Conservation (phyloP, 257 asterid species). For the Marsdenia floribunda region DNA sequence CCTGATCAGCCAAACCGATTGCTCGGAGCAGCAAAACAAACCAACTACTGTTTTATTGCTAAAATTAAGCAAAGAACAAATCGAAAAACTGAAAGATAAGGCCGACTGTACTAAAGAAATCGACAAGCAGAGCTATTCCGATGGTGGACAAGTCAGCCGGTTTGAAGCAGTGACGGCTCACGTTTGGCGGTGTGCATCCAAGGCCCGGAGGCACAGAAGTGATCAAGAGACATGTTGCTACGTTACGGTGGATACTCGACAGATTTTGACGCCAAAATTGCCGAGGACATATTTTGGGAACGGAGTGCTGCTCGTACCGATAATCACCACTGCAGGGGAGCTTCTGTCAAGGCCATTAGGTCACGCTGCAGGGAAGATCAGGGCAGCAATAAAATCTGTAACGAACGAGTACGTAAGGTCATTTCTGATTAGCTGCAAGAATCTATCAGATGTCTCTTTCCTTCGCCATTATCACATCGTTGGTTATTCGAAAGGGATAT, state of each 20-base stretch:
- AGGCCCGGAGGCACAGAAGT: constrained; percentile 11
- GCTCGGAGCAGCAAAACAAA: constrained; percentile 21
- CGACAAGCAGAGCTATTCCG: neutral
- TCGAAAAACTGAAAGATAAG: constrained; percentile 10
- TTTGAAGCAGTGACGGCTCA: constrained; percentile 25
- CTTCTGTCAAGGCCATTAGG: constrained; percentile 13
- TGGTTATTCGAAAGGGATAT: constrained; percentile 15
- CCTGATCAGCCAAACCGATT: constrained; percentile 14
- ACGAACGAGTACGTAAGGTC: constrained; percentile 23
- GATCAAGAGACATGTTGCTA: constrained; percentile 21
- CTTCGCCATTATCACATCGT: constrained; percentile 12
- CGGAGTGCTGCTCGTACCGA: constrained; percentile 8
- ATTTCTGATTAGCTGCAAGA: constrained; percentile 12
- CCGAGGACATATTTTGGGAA: constrained; percentile 30
- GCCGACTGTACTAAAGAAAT: constrained; percentile 13
- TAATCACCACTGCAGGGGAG: constrained; percentile 9
- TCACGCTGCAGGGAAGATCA: constrained; percentile 15
- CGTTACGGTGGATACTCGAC: constrained; percentile 9
- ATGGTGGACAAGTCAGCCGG: neutral
- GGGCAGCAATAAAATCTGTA: constrained; percentile 8
- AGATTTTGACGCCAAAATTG: constrained; percentile 17
- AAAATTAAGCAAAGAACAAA: constrained; percentile 16
- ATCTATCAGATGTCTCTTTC: constrained; percentile 6
- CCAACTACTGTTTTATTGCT: constrained; percentile 11
- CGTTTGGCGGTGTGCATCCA: constrained; percentile 25